Evolutionary conservation across 1,139 yeast genomes (phyloP).

Genomic region (Yamadazyma membranifaciens): DNA sequence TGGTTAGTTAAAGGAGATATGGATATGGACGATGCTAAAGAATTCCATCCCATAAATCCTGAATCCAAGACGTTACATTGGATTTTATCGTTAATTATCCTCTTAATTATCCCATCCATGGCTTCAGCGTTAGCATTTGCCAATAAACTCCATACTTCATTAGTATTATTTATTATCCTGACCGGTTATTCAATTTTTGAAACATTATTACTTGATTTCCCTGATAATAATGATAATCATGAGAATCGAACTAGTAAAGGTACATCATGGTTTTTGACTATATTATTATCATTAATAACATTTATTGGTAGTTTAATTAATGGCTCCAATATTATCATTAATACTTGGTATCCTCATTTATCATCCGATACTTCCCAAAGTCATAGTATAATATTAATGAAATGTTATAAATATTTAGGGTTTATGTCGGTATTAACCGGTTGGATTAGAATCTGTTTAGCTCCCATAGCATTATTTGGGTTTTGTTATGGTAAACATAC

Average conservation of each 20-base stretch:
- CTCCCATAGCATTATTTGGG: conserved; percentile 81
- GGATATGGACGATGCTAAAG: conserved; percentile 39
- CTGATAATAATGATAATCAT: conserved; percentile 57
- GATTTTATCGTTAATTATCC: conserved; percentile 46
- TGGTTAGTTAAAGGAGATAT: conserved; percentile 8
- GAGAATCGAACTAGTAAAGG: conserved; percentile 68
- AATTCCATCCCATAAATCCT: conserved; percentile 48
- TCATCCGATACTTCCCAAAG: conserved; percentile 14
- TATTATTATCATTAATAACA: conserved; percentile 45
- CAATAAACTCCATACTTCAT: conserved; percentile 43
- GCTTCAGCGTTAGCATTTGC: conserved; percentile 57
- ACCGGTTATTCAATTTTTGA: conserved; percentile 55
- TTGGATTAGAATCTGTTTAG: conserved; percentile 71
- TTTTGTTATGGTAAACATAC: conserved; percentile 69
- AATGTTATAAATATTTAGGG: conserved; percentile 46
- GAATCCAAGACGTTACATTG: conserved; percentile 62
- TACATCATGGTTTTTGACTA: conserved; percentile 57
- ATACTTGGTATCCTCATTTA: conserved; percentile 34
- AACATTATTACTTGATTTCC: conserved; percentile 54
- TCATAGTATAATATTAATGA: conserved; percentile 1
- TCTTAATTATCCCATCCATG: conserved; percentile 55
- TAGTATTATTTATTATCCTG: conserved; percentile 46
- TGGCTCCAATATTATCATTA: conserved; percentile 49
- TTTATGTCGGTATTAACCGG: conserved; percentile 52
- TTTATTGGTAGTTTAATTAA: conserved; percentile 55